A percentile compares a stretch with the other conserved stretches of the same genome.
Conservation (phyloP, 805 yeast genomes). For the Wickerhamomyces xylosicus region DNA sequence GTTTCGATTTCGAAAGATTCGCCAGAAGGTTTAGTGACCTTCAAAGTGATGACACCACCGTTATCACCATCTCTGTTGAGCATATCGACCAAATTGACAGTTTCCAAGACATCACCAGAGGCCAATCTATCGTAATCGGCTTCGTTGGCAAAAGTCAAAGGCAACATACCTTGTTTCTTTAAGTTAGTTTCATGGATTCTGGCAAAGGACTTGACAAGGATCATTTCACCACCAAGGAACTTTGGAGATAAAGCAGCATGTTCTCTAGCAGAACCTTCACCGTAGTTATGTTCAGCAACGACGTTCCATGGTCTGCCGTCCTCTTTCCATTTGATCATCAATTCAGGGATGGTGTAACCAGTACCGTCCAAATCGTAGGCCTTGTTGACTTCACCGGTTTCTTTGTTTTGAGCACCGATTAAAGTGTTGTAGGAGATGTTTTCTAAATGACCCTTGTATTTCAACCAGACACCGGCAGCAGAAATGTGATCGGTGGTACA, state of each 20-base stretch:
- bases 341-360: constrained; percentile 79
- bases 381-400: constrained; percentile 88
- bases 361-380: constrained; percentile 80
- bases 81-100: constrained; percentile 67
- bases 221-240: constrained; percentile 96
- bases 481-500: constrained; percentile 99
- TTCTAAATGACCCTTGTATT: constrained; percentile 99
- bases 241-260: constrained; percentile 99
- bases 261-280: constrained; percentile 99
- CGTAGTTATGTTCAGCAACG: constrained; percentile 96
- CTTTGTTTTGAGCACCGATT: constrained; percentile 98
- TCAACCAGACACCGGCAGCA: constrained; percentile 99
- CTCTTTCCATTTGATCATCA: constrained; percentile 86
- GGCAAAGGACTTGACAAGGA: constrained; percentile 95
- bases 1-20: constrained; percentile 58
- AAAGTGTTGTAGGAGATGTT: constrained; percentile 98
- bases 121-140: constrained; percentile 74
- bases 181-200: constrained; percentile 99
- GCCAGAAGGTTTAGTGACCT: constrained; percentile 70
- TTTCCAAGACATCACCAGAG: constrained; percentile 70
- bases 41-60: constrained; percentile 68
- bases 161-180: constrained; percentile 97
- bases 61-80: constrained; percentile 75
- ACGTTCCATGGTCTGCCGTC: constrained; percentile 93
- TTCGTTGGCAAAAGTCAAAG: constrained; percentile 85